Base-by-base conservation (phyloP, 2,329 filamentous ascomycete species). In the Fusarium sp. region DNA sequence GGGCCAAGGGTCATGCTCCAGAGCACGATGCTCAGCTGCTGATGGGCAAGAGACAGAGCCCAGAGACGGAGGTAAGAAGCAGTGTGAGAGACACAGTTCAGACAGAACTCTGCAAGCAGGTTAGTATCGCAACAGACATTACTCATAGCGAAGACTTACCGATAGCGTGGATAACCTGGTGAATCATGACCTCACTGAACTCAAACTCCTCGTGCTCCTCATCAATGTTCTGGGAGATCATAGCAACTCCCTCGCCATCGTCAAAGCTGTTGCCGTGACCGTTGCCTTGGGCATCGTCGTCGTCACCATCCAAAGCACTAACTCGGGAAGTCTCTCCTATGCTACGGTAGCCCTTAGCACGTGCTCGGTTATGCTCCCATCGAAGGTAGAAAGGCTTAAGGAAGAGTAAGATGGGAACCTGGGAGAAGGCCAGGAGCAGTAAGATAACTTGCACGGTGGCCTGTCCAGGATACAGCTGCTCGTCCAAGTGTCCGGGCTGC, bases 51-150 rank as follows among this genome's bases (percentile, higher is more conserved):
- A 2, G 96, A 99, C 74, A 99, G 82, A 31, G 96, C 96, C 96
- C 96, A 99, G 46, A 99, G 91, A 85, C 96, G 96, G 51, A 99
- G 91, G 82, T 99, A 99, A 1, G 96, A 99, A 4, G 96, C 96
- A 4, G 96, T 99, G 83, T 99, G 96, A 29, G 96, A 99, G 69
- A 99, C 95, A 80, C 95, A 98, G 85, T 99, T 99, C 75, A 99
- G 87, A 79, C 96, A 99, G 84, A 99, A 99, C 86, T 99, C 93
- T 93, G 72, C 4, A 59, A 7, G 25, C 4, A 13, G 31, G 67
- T 83, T 77, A 83, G 78, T 6, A 4, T 9, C 27, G 31, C 34
- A 36, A 16, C 64, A n/a, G 2, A 23, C 54, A 14, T 6, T 13
- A 9, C 4, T 13, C 4, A 40, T 25, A 29, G 3, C 11, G 16